Base-by-base conservation (phyloP, 805 yeast species). In the Hagleromyces aurorensis region DNA sequence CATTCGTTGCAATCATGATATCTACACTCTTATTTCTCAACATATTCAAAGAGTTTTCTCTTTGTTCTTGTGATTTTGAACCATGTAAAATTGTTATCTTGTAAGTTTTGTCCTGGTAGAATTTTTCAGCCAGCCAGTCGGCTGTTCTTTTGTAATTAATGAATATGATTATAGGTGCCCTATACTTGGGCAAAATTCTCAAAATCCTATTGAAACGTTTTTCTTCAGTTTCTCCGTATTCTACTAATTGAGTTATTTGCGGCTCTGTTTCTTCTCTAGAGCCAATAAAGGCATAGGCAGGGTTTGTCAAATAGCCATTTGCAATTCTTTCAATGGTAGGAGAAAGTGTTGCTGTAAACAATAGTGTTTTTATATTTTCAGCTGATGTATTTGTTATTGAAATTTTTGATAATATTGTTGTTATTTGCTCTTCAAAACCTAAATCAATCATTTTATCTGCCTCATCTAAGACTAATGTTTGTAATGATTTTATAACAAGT, bases 331-430 rank as follows among this genome's bases (percentile, higher is more conserved):
- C 85, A 23, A 86, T 76, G 1, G 73, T 66, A 0, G 75, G 68
- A 0, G 94, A 81, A 74, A 89, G 76, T 0, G 98, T 91, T 0
- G 97, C 97, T 0, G 96, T 83, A 55, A 84, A 89, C 95, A 89
- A 81, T 72, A 85, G 68, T 0, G 93, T 83, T 28, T 75, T 77
- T 30, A 78, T 54, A 16, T 61, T 60, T 7, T 23, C 39, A 11
- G 15, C 36, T 17, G 14, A 48, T 26, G 33, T 55, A 1, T 84
- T 79, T n/a, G 83, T 60, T 1, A 34, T 32, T 13, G 39, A 37
- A 10, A 45, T 18, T 20, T 61, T 60, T 4, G 60, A 62, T 29
- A 81, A 53, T 10, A 89, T 73, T 23, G 67, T 64, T 13, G 67
- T 69, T 26, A 89, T 70, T 47, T 85, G 85, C 19, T 72, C 79